These are phyloP conservation scores for Tetracentron sinense DNA, from an alignment of 164 flowering plant genomes.

Conservation along the genomic window DNA sequence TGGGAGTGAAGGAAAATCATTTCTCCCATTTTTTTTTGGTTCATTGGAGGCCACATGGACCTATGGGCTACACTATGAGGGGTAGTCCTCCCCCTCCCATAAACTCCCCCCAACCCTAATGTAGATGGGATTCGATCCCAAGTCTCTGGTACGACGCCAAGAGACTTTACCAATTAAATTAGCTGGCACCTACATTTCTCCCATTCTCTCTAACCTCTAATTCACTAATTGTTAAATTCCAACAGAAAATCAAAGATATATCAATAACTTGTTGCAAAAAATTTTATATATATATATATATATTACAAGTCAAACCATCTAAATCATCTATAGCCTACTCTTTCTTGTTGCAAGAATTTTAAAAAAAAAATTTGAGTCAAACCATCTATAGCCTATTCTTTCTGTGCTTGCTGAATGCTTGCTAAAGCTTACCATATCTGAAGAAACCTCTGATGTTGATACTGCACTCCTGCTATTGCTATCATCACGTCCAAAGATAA, in stretches of 20 bases:
- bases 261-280: not conserved
- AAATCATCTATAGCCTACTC: not conserved
- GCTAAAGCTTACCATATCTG: conserved; percentile 44
- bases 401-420: not conserved
- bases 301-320: not conserved
- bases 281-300: too few relatives aligned
- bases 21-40: too few relatives aligned
- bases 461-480: conserved; percentile 68
- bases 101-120: too few relatives aligned
- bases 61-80: too few relatives aligned
- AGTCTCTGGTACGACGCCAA: too few relatives aligned
- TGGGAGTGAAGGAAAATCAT: too few relatives aligned
- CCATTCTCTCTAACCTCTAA: not conserved
- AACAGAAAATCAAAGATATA: not conserved
- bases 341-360: not conserved
- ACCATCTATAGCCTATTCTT: not conserved
- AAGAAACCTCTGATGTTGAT: conserved; percentile 46
- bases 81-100: too few relatives aligned
- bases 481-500: conserved; percentile 82
- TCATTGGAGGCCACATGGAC: too few relatives aligned
- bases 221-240: not conserved
- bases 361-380: too few relatives aligned
- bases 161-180: too few relatives aligned
- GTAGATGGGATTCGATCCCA: too few relatives aligned
- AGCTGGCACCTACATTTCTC: not conserved